Conservation (phyloP, 2,329 filamentous ascomycete species). For the Calonectria pseudoturangicola region DNA sequence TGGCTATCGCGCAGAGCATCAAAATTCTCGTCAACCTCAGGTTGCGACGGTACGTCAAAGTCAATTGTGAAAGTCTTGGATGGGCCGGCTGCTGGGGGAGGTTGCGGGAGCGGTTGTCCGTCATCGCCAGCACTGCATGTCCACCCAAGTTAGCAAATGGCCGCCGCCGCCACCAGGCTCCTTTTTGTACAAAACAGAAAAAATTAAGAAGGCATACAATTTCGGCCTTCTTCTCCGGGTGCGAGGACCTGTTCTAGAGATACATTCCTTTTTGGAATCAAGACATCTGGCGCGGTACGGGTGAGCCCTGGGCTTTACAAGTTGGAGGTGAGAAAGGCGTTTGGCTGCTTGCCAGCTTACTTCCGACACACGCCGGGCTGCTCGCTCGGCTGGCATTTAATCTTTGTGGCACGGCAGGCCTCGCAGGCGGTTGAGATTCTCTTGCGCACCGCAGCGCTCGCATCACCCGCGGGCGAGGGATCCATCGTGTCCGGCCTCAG, state of each 20-base stretch:
- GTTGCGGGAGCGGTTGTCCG: conserved; percentile 50
- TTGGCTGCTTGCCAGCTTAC: conserved; percentile 57
- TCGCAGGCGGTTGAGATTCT: conserved; percentile 69
- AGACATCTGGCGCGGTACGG: conserved; percentile 64
- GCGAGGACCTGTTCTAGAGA: conserved; percentile 70
- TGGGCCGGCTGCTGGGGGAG: conserved; percentile 59
- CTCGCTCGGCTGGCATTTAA: conserved; percentile 70
- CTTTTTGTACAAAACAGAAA: neutral
- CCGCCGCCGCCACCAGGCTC: neutral
- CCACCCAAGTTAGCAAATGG: conserved; percentile 13
- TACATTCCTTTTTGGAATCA: conserved; percentile 38
- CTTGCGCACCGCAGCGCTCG: conserved; percentile 48
- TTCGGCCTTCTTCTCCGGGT: conserved; percentile 68
- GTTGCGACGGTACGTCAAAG: conserved; percentile 66
- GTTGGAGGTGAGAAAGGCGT: neutral
- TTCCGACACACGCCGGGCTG: conserved; percentile 70
- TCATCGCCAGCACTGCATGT: conserved; percentile 47
- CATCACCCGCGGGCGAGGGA: conserved; percentile 35
- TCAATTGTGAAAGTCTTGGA: conserved; percentile 73
- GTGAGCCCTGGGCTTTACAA: conserved; percentile 23
- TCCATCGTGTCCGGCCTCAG: conserved; percentile 43
- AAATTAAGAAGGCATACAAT: conserved; percentile 59
- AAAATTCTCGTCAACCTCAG: conserved; percentile 63
- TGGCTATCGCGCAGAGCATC: conserved; percentile 67
- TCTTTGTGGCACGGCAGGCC: conserved; percentile 72